These are phyloP conservation scores for Avena atlantica DNA, from an alignment of 176 grass and related monocot species.

Conservation along the genomic window DNA sequence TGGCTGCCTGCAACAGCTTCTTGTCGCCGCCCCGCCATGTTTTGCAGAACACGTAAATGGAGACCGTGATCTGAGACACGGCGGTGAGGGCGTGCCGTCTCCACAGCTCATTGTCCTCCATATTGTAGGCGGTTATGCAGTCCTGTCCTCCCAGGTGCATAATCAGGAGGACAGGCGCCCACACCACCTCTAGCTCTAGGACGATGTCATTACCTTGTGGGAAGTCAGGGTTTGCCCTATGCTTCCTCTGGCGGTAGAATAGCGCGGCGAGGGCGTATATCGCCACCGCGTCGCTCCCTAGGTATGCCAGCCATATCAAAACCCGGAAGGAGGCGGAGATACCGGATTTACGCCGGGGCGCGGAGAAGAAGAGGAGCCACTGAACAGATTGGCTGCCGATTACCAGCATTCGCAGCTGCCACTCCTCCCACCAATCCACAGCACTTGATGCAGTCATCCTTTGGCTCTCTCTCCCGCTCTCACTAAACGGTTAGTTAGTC, in stretches of 20 bases:
- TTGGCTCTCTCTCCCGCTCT: too few species aligned
- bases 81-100: neutral
- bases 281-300: neutral
- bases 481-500: too few species aligned
- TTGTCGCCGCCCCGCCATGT: neutral
- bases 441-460: neutral
- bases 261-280: neutral
- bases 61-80: neutral
- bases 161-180: neutral
- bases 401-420: neutral
- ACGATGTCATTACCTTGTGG: neutral
- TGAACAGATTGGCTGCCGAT: neutral
- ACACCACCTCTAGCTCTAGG: constrained; percentile 5
- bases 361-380: neutral
- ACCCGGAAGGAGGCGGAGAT: neutral
- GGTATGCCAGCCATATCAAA: neutral
- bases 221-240: neutral
- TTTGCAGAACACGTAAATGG: neutral
- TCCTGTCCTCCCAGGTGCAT: neutral
- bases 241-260: neutral
- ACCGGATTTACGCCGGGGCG: neutral
- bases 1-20: neutral
- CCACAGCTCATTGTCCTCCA: constrained; percentile 36
- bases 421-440: neutral
- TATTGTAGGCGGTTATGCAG: neutral